Evolutionary conservation across 108 stramenopile species (phyloP).

Genomic region (Chaetoceros tenuissimus): DNA sequence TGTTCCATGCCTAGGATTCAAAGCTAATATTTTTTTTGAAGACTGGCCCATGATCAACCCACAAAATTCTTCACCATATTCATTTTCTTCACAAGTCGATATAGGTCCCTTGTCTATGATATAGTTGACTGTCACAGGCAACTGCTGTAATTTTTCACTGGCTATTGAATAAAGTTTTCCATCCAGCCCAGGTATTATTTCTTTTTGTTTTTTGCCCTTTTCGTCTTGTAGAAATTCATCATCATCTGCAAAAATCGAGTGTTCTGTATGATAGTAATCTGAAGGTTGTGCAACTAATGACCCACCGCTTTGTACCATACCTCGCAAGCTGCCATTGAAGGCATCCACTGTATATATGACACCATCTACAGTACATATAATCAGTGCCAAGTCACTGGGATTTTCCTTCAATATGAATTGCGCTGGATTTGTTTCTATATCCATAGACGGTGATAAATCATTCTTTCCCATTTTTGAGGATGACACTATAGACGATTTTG

Average conservation of each 20-base stretch:
- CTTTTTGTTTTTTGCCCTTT: not conserved
- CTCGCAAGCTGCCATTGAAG: slow-evolving; percentile 16
- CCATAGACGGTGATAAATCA: too few relatives aligned
- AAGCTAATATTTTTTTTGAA: not conserved
- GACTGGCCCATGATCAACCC: not conserved
- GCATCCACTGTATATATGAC: slow-evolving; percentile 41
- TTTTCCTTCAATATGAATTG: too few relatives aligned
- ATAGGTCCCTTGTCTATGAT: not conserved
- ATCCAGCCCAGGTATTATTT: slow-evolving; percentile 67
- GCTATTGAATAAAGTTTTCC: slow-evolving; percentile 39
- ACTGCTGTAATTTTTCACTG: not conserved
- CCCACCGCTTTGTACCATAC: not conserved
- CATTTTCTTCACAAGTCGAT: slow-evolving; percentile 3
- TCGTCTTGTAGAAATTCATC: slow-evolving; percentile 5
- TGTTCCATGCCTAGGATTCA: not conserved
- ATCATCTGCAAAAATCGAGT: slow-evolving; percentile 2
- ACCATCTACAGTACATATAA: slow-evolving; percentile 35
- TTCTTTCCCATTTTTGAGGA: too few relatives aligned
- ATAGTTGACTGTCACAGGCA: not conserved
- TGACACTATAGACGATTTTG: too few relatives aligned
- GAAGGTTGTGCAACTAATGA: not conserved
- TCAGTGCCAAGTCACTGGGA: not conserved
- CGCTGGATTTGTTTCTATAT: too few relatives aligned
- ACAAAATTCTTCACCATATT: slow-evolving; percentile 12
- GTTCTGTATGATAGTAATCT: not conserved